Conservation (phyloP, 2,329 filamentous ascomycete species). For the Epichloe uncinata region DNA sequence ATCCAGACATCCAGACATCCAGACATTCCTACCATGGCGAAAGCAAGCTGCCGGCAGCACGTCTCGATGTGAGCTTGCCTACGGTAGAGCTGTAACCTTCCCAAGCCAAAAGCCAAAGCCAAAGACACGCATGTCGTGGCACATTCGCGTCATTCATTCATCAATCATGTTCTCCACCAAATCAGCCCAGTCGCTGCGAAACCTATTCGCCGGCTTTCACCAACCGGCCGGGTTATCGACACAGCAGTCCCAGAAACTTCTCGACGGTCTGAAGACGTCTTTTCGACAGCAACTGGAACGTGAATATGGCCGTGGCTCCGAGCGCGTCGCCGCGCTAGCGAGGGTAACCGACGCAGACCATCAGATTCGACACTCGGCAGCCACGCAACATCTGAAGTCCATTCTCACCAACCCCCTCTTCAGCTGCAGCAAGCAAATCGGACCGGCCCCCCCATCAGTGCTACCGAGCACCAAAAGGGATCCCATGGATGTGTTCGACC, state of each 20-base stretch:
- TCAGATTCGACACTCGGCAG: conserved; percentile 24
- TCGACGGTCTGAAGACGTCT: conserved; percentile 41
- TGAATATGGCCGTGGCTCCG: conserved; percentile 36
- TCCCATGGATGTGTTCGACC: conserved; percentile 42
- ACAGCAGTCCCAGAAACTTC: conserved; percentile 39
- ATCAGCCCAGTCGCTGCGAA: conserved; percentile 23
- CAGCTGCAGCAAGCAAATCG: conserved; percentile 18
- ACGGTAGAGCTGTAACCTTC: conserved; percentile 2
- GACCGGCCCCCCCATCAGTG: conserved; percentile 6
- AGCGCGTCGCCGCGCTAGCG: conserved; percentile 10
- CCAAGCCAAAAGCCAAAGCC: too few species aligned
- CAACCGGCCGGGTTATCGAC: conserved; percentile 37
- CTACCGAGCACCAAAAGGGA: conserved; percentile 18
- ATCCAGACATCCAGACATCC: too few species aligned
- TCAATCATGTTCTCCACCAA: conserved; percentile 25
- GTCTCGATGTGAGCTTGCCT: conserved; percentile 5
- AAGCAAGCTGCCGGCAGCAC: conserved; percentile 1
- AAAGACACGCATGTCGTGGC: background rate
- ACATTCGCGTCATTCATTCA: background rate
- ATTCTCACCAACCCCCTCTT: conserved; percentile 49
- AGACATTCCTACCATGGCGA: background rate
- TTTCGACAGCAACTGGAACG: conserved; percentile 45
- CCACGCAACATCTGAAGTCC: conserved; percentile 36
- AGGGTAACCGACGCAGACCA: conserved; percentile 9
- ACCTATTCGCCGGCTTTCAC: conserved; percentile 30